Evolutionary conservation across 371 early-diverging fungal species (phyloP).

Genomic region (Batrachochytrium dendrobatidis): DNA sequence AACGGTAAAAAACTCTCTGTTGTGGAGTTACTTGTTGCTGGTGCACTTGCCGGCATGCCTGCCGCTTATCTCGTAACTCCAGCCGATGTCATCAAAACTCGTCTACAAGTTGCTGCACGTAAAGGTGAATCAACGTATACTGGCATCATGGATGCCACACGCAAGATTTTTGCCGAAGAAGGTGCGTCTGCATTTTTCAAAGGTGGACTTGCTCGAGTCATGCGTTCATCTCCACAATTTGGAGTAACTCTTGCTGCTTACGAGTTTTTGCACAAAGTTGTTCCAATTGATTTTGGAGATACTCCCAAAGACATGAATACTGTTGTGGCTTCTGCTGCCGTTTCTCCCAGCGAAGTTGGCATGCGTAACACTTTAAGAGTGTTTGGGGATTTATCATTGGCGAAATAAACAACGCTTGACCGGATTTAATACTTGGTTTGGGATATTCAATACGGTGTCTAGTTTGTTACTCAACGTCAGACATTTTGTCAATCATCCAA

Average conservation of each 20-base stretch:
- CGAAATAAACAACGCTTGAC: no score
- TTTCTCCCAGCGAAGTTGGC: neutral
- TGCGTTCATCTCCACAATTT: constrained; percentile 77
- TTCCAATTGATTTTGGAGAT: constrained; percentile 21
- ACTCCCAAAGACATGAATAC: neutral
- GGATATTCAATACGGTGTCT: no score
- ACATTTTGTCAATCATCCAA: no score
- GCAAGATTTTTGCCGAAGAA: constrained; percentile 85
- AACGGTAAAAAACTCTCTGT: constrained; percentile 64
- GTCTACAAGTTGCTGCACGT: constrained; percentile 88
- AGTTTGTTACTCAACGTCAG: no score
- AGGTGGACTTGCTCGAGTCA: constrained; percentile 58
- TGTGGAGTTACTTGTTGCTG: constrained; percentile 76
- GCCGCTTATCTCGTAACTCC: constrained; percentile 96
- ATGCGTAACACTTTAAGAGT: neutral
- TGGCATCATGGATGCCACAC: constrained; percentile 80
- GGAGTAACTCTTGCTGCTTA: constrained; percentile 91
- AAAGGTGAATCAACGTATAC: constrained; percentile 81
- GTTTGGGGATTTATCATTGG: neutral
- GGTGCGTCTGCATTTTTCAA: constrained; percentile 94
- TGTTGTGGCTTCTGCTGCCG: neutral
- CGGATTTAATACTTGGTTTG: no score
- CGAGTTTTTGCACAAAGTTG: constrained; percentile 65
- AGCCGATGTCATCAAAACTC: constrained; percentile 97
- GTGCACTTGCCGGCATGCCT: constrained; percentile 95